Base-by-base conservation (phyloP, 129 eudicot species). In the Chrysanthemum makinoi region DNA sequence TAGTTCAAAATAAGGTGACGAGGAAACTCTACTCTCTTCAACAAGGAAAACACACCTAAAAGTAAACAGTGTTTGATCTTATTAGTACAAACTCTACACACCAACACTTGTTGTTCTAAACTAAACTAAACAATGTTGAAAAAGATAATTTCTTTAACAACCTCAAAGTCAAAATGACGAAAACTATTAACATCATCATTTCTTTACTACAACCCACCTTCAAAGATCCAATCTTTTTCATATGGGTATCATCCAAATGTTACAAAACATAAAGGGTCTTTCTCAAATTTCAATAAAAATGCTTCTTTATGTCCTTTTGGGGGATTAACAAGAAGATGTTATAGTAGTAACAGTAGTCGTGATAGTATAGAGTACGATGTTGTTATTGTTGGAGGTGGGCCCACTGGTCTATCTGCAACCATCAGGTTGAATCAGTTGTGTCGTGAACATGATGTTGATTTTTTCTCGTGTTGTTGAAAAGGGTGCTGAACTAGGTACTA, bases 381-480 rank as follows among this genome's bases (percentile, higher is more conserved):
- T 16, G 96, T 94, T 48, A 84, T 94, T 50, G 91, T 94, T 30
- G 98, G 98, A 43, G 98, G 89, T 33, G 98, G 98, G 17, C 98
- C 98, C 2, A 93, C 97, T 48, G 98, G 98, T 1, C 73, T 94
- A 72, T 89, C 98, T 5, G 96, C 98, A 1, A 93, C 98, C 1
- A 94, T 94, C 24, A 79, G 85, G 73, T 88, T 94, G 83, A 94
- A 94, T 80, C 98, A 94, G 26, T 46, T 94, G 77, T 89, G 97
- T 60, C 65, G 53, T 4, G 86, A 88, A 47, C 87, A 83, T 28
- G 89, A 79, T 62, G 88, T 85, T 20, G 95, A 92, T 58, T 79
- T 84, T 4, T 88, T 92, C 17, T 92, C n/a, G 98, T 77, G 89
- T 92, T 77, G 96, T 92, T 0, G 98, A 92, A 78, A 92, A 92